A percentile compares a stretch with the other conserved stretches of the same genome.
Conservation (phyloP, 805 yeast species). For the Kazachstania psychrophila region DNA sequence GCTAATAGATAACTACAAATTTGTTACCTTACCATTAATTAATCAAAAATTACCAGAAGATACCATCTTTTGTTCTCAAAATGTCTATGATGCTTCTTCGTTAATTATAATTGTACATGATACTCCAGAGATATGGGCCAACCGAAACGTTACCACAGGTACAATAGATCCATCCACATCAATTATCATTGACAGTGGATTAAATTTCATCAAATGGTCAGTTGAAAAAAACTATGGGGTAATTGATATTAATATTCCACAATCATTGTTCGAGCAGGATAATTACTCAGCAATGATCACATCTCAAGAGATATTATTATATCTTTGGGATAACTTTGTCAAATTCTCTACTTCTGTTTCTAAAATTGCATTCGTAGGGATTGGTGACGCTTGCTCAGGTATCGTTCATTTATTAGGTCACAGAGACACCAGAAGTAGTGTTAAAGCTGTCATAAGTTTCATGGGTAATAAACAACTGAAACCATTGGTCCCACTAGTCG, state of each 20-base stretch:
- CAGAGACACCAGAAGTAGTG: constrained; percentile 54
- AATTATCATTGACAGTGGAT: constrained; percentile 65
- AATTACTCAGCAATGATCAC: constrained; percentile 54
- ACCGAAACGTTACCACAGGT: constrained; percentile 71
- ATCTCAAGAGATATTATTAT: constrained; percentile 67
- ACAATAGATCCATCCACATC: constrained; percentile 63
- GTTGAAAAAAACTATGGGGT: constrained; percentile 55
- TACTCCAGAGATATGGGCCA: constrained; percentile 88
- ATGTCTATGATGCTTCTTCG: constrained; percentile 57
- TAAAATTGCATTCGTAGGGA: constrained; percentile 71
- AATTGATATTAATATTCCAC: constrained; percentile 76
- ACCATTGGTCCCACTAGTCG: constrained; percentile 77
- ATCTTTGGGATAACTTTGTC: constrained; percentile 86
- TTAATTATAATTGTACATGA: constrained; percentile 74
- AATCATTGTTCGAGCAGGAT: constrained; percentile 36
- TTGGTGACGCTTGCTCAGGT: constrained; percentile 84
- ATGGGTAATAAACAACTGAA: constrained; percentile 61
- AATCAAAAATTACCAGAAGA: constrained; percentile 30
- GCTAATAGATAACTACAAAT: constrained; percentile 37
- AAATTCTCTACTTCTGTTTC: constrained; percentile 57
- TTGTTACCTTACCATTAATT: constrained; percentile 60
- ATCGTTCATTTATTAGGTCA: constrained; percentile 83
- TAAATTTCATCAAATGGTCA: constrained; percentile 64
- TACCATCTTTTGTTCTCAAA: constrained; percentile 46
- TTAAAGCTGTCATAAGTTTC: constrained; percentile 62